Evolutionary conservation across 768 basidiomycete species (phyloP), one percentile per base, ranked within the genome.

Genomic region (Agaricus subrufescens): DNA sequence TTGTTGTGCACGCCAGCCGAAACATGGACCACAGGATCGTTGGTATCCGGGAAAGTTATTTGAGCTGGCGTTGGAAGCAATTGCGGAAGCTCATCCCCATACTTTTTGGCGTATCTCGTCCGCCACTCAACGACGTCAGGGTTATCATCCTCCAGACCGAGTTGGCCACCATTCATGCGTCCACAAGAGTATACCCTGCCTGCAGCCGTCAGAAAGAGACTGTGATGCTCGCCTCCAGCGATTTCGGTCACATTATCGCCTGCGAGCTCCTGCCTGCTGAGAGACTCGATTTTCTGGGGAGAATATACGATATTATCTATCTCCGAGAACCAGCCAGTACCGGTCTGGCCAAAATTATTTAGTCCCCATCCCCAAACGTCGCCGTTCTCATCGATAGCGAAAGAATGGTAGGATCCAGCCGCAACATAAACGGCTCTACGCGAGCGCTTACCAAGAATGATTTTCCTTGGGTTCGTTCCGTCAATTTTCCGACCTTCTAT

Each of bases 291-390:
- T 52, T 78, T 82, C 61, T 74, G 79, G 1, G 91, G 91, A 0
- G 80, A 70, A 56, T 81, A 79, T 12, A 91, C 80, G 54, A 86
- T 75, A 46, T 71, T 62, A 58, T 80, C 78, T 44, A 78, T 79
- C 12, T 69, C 61, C 6, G 77, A 71, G 8, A 65, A 64, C 58
- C 70, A 75, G 3, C 79, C 80, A 0, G 87, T 85, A 31, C 89
- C 90, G 0, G 83, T 84, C 69, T 92, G 90, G 29, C 88, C 94
- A 86, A 80, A 89, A 70, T 76, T 91, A 69, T 98, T 97, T 57
- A 94, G 75, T n/a, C 96, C 96, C 96, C 96, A 98, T 11, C 84
- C 93, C 86, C 87, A 98, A 8, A 96, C 89, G 47, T 80, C 82
- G 27, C 93, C 94, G 5, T 77, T 73, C 50, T 88, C 82, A 67